Percentiles rank a stretch among this genome's conserved stretches.
Evolutionary conservation across 1,139 yeast species (phyloP).

Genomic region (Candida freyschussii): DNA sequence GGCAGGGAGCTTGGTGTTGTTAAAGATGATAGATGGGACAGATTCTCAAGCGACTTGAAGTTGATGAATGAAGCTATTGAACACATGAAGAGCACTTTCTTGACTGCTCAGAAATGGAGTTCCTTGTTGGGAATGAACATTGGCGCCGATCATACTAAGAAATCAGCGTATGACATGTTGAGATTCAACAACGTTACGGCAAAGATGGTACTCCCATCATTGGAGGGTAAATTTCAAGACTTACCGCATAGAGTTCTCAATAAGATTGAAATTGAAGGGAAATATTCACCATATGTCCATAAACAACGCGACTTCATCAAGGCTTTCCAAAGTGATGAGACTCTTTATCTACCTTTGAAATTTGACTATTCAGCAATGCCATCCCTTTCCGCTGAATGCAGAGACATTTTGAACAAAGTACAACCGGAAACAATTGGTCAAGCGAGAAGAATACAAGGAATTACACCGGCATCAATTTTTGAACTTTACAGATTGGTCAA

Average conservation of each 20-base stretch:
- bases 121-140: conserved; percentile 32
- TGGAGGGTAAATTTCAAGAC: conserved; percentile 14
- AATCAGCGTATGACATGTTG: conserved; percentile 51
- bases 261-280: conserved; percentile 72
- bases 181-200: conserved; percentile 38
- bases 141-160: conserved; percentile 29
- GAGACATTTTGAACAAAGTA: conserved; percentile 61
- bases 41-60: conserved; percentile 41
- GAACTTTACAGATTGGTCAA: conserved; percentile 44
- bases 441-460: conserved; percentile 90
- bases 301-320: conserved; percentile 67
- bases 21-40: conserved; percentile 50
- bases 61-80: conserved; percentile 42
- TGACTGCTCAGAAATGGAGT: conserved; percentile 48
- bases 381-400: conserved; percentile 69
- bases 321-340: conserved; percentile 83
- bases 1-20: conserved; percentile 72
- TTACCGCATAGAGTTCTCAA: conserved; percentile 52
- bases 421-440: conserved; percentile 92
- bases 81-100: conserved; percentile 34
- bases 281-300: conserved; percentile 73
- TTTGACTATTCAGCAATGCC: conserved; percentile 52
- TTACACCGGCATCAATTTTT: conserved; percentile 81
- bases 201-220: conserved; percentile 10
- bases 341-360: conserved; percentile 57